phyloP scores from a whole-genome alignment of 2,329 filamentous ascomycete genomes.

The Hypocreales sp. region DNA sequence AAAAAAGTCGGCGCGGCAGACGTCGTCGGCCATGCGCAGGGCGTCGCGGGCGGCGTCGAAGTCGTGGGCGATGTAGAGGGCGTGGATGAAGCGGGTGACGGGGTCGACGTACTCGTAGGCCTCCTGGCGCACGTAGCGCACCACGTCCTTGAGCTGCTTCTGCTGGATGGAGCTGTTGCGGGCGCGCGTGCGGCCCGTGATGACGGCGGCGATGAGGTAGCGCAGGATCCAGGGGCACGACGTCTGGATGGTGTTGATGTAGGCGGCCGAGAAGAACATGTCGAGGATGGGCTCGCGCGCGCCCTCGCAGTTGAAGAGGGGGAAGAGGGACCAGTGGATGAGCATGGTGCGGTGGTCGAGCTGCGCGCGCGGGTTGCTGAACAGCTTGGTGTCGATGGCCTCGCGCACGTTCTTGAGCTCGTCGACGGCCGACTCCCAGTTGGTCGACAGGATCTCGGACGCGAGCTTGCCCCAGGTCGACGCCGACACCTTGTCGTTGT shows the following conservation, averaged over 20 bases:
- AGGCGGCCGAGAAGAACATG: constrained; percentile 90
- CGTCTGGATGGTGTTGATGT: constrained; percentile 99
- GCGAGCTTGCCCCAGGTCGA: constrained; percentile 98
- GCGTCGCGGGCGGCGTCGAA: constrained; percentile 93
- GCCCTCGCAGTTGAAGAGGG: constrained; percentile 93
- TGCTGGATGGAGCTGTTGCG: constrained; percentile 81
- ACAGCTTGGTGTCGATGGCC: constrained; percentile 83
- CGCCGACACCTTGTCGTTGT: constrained; percentile 91
- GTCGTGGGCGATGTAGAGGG: constrained; percentile 72
- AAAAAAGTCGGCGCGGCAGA: constrained; percentile 92
- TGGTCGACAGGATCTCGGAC: constrained; percentile 84
- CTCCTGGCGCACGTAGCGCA: constrained; percentile 92
- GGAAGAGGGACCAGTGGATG: constrained; percentile 97
- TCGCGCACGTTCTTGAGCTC: constrained; percentile 85
- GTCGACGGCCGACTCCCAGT: constrained; percentile 89
- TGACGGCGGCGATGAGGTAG: constrained; percentile 86
- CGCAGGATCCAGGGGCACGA: constrained; percentile 92
- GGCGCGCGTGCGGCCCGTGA: constrained; percentile 71
- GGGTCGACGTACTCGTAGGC: constrained; percentile 95
- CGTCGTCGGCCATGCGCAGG: constrained; percentile 73
- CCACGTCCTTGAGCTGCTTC: constrained; percentile 95
- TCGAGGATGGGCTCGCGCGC: constrained; percentile 86
- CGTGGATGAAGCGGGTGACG: constrained; percentile 90
- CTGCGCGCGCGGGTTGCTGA: constrained; percentile 91
- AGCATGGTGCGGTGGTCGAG: constrained; percentile 94